These are phyloP conservation scores for Coemansia sp. DNA, from an alignment of 192 early-diverging fungal species.

Conservation along the genomic window DNA sequence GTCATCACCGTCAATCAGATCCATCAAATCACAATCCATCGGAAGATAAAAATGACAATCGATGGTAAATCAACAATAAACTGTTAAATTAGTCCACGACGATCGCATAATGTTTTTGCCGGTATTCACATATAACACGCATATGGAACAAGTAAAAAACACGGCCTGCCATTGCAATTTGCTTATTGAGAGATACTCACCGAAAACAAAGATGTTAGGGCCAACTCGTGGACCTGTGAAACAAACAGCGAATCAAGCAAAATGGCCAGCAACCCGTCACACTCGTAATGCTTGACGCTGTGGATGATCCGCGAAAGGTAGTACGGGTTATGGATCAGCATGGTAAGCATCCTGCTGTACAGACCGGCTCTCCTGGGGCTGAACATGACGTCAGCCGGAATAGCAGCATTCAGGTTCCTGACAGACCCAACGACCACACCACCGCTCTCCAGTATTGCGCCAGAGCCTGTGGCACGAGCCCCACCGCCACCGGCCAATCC, in stretches of 20 bases:
- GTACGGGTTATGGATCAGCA: constrained; percentile 40
- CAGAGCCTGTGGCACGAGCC: not conserved
- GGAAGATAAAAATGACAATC: too few species aligned
- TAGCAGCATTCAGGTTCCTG: constrained; percentile 22
- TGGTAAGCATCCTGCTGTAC: constrained; percentile 32
- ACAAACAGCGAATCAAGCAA: constrained; percentile 46
- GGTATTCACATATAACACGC: not conserved
- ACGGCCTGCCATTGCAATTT: too few species aligned
- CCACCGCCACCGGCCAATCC: constrained; percentile 1
- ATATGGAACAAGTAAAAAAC: not conserved
- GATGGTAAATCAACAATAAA: too few species aligned
- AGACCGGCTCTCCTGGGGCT: constrained; percentile 25
- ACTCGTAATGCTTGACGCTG: constrained; percentile 42
- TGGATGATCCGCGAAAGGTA: constrained; percentile 37
- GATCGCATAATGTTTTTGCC: not conserved
- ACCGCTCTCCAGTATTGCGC: constrained; percentile 25
- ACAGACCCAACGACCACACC: constrained; percentile 26
- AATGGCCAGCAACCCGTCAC: constrained; percentile 40
- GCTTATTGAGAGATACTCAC: constrained; percentile 21
- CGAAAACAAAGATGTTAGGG: constrained; percentile 38
- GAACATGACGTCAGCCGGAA: constrained; percentile 51
- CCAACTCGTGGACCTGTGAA: constrained; percentile 16
- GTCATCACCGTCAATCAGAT: too few species aligned
- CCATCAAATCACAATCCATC: too few species aligned
- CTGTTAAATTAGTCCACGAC: too few species aligned